Percentiles rank a stretch among this genome's conserved stretches.
phyloP scores from a whole-genome alignment of 1,284 basidiomycete species.

The Mycena sp. region DNA sequence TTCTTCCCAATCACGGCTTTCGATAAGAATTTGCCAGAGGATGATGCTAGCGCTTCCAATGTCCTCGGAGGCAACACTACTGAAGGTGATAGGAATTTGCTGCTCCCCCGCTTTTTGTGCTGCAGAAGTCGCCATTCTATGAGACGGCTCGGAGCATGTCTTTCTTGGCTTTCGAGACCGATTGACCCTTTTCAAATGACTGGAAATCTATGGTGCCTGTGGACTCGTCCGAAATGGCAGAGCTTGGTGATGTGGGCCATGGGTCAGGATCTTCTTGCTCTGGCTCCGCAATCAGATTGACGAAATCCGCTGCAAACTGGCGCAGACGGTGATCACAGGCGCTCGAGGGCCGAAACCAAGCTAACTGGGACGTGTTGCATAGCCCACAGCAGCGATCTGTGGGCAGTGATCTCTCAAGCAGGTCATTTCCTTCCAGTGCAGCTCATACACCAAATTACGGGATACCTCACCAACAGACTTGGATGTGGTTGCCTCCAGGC shows the following conservation, averaged over 20 bases:
- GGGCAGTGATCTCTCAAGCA: not conserved
- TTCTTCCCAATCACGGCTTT: not conserved
- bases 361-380: not conserved
- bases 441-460: slow-evolving; percentile 1
- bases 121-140: not conserved
- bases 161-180: not conserved
- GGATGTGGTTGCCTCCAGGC: not conserved
- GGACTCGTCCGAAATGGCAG: not conserved
- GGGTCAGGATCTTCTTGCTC: not conserved
- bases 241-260: not conserved
- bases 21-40: slow-evolving; percentile 9
- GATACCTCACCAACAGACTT: not conserved
- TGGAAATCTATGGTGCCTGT: not conserved
- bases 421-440: slow-evolving; percentile 1
- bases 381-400: slow-evolving; percentile 5
- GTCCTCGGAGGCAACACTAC: slow-evolving; percentile 18
- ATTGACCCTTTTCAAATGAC: not conserved
- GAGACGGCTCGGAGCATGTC: slow-evolving; percentile 9
- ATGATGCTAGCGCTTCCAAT: slow-evolving; percentile 13
- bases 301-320: slow-evolving; percentile 3
- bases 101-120: not conserved
- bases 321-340: slow-evolving; percentile 2
- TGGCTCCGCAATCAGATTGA: not conserved
- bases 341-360: not conserved
- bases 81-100: slow-evolving; percentile 1